Evolutionary conservation across 169 alveolate species (phyloP).

Genomic region (Hammondia hammondi): DNA sequence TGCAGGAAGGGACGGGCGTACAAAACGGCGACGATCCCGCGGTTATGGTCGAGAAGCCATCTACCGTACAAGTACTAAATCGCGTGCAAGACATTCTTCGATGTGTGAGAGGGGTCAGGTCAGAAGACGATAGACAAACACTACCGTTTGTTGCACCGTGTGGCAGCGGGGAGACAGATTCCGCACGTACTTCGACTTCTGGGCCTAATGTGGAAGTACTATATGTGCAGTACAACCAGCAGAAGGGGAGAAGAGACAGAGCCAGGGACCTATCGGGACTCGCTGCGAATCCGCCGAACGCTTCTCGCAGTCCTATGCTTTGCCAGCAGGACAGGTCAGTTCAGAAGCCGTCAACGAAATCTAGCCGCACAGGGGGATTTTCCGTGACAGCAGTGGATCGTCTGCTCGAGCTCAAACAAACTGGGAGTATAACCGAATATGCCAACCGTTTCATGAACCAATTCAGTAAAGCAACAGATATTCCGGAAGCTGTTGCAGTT

Average conservation of each 20-base stretch:
- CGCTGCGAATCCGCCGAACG: too few species aligned
- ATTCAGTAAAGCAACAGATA: background rate
- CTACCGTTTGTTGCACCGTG: background rate
- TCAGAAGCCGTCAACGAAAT: too few species aligned
- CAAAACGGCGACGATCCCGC: background rate
- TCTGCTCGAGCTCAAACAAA: background rate
- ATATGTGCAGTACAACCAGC: constrained; percentile 15
- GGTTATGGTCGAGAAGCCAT: background rate
- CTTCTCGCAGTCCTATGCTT: too few species aligned
- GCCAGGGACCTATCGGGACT: too few species aligned
- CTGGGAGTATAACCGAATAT: background rate
- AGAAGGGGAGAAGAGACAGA: background rate
- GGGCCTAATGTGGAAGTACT: background rate
- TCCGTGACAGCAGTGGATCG: background rate
- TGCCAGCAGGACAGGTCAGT: too few species aligned
- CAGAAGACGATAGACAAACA: background rate
- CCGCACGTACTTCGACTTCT: background rate
- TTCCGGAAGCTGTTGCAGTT: background rate
- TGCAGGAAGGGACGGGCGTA: background rate
- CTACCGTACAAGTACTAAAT: background rate
- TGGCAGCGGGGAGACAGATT: background rate
- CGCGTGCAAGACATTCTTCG: constrained; percentile 1
- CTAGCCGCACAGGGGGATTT: too few species aligned
- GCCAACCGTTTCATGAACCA: background rate
- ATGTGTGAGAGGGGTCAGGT: background rate